A percentile compares a stretch with the other conserved stretches of the same genome.
These are phyloP conservation scores for Acer negundo DNA, from an alignment of 345 rosid species.

Conservation along the genomic window DNA sequence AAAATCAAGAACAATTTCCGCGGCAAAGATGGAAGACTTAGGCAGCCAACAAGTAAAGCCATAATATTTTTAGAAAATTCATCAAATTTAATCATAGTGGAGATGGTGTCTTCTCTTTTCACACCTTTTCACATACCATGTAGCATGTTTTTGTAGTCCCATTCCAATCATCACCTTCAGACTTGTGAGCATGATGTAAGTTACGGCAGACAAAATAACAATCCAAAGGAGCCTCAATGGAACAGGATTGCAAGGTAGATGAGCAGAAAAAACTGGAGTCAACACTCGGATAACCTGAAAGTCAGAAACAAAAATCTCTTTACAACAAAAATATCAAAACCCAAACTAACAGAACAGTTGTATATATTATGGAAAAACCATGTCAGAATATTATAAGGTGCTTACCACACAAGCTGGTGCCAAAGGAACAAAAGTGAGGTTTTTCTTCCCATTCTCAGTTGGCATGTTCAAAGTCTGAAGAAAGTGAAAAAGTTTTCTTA, in stretches of 20 bases:
- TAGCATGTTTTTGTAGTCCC: conserved; percentile 80
- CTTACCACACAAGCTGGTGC: conserved; percentile 99
- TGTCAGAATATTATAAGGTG: conserved; percentile 5
- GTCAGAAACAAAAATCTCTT: neutral
- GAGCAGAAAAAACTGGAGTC: conserved; percentile 82
- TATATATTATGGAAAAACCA: neutral
- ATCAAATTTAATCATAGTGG: conserved; percentile 40
- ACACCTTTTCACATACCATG: conserved; percentile 88
- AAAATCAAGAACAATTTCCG: neutral
- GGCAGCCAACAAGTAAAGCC: neutral
- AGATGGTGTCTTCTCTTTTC: conserved; percentile 61
- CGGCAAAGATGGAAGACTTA: neutral
- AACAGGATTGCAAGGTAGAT: conserved; percentile 59
- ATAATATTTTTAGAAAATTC: neutral
- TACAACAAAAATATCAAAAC: neutral
- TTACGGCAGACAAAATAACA: conserved; percentile 51
- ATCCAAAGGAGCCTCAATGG: conserved; percentile 78
- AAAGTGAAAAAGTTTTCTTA: neutral
- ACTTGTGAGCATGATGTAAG: conserved; percentile 87
- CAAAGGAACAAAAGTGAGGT: conserved; percentile 83
- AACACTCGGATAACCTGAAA: conserved; percentile 88
- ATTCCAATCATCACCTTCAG: conserved; percentile 79
- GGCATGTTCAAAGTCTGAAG: conserved; percentile 77
- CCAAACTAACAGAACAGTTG: no score
- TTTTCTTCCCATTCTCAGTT: conserved; percentile 59